phyloP scores from a whole-genome alignment of 2,329 filamentous ascomycete species.

The Fusarium cyanostomum region DNA sequence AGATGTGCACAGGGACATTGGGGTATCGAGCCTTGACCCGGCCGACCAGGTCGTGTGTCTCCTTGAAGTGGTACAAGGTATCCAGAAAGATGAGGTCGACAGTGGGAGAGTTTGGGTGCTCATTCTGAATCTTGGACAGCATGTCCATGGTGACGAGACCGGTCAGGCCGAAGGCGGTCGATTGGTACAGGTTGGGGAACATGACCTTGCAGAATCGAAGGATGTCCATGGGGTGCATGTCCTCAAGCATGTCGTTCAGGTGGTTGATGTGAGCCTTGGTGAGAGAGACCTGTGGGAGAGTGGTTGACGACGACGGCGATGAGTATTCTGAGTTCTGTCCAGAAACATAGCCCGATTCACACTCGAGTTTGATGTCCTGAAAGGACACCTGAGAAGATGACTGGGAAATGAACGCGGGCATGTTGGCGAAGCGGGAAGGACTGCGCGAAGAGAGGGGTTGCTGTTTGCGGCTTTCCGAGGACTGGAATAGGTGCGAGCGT shows the following conservation, averaged over 20 bases:
- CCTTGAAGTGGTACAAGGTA: constrained; percentile 83
- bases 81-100: constrained; percentile 83
- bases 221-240: constrained; percentile 89
- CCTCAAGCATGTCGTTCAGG: constrained; percentile 88
- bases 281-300: constrained; percentile 81
- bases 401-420: constrained; percentile 50
- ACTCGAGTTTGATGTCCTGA: constrained; percentile 55
- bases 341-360: constrained; percentile 89
- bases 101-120: constrained; percentile 67
- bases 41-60: constrained; percentile 79
- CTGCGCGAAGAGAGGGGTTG: constrained; percentile 14
- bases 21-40: constrained; percentile 80
- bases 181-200: constrained; percentile 89
- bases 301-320: constrained; percentile 47
- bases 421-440: constrained; percentile 42
- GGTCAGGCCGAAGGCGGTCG: constrained; percentile 83
- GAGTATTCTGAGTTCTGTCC: constrained; percentile 52
- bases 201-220: constrained; percentile 91
- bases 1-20: constrained; percentile 83
- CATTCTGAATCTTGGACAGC: constrained; percentile 76
- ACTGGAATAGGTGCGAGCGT: constrained; percentile 19
- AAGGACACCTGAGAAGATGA: constrained; percentile 53
- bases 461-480: constrained; percentile 37
- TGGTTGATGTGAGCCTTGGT: constrained; percentile 88
- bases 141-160: constrained; percentile 87